Percentiles rank a stretch among this genome's conserved stretches.
These are phyloP conservation scores for Penicillium verrucosum DNA, from an alignment of 2,329 filamentous ascomycete species.

Conservation along the genomic window DNA sequence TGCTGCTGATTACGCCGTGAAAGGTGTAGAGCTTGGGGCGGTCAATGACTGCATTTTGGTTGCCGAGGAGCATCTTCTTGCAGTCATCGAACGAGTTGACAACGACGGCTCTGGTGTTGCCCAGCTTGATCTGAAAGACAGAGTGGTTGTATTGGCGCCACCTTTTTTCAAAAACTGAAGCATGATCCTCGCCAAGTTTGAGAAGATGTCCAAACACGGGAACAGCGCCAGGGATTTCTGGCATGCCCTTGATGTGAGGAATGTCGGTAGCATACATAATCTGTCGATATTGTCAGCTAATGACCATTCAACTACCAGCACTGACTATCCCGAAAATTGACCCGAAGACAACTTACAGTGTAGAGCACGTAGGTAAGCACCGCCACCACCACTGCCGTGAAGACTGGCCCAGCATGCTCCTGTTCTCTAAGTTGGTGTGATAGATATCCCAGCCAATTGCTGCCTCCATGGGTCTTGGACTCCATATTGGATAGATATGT, in stretches of 20 bases:
- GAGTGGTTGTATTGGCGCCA: conserved; percentile 54
- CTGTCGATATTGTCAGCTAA: neutral
- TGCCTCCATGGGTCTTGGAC: neutral
- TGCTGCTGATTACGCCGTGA: conserved; percentile 68
- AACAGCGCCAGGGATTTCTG: conserved; percentile 54
- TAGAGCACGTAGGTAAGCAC: neutral
- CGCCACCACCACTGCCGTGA: neutral
- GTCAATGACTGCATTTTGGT: conserved; percentile 70
- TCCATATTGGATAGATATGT: neutral
- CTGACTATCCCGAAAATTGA: neutral
- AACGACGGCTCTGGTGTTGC: conserved; percentile 59
- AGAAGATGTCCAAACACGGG: conserved; percentile 59
- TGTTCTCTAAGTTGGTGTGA: neutral
- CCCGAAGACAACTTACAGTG: neutral
- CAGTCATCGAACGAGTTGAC: conserved; percentile 71
- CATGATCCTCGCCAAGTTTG: conserved; percentile 55
- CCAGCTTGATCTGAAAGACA: conserved; percentile 54
- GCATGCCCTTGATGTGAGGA: conserved; percentile 55
- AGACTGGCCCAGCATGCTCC: neutral
- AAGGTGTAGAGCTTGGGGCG: conserved; percentile 73
- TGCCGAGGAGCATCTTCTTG: conserved; percentile 63
- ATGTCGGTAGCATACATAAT: conserved; percentile 46
- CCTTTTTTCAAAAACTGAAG: conserved; percentile 52
- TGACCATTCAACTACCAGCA: neutral
- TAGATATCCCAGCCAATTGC: neutral